Base-by-base conservation (phyloP, 1,284 basidiomycete species). In the Ceratorhiza oryzae-sativae region DNA sequence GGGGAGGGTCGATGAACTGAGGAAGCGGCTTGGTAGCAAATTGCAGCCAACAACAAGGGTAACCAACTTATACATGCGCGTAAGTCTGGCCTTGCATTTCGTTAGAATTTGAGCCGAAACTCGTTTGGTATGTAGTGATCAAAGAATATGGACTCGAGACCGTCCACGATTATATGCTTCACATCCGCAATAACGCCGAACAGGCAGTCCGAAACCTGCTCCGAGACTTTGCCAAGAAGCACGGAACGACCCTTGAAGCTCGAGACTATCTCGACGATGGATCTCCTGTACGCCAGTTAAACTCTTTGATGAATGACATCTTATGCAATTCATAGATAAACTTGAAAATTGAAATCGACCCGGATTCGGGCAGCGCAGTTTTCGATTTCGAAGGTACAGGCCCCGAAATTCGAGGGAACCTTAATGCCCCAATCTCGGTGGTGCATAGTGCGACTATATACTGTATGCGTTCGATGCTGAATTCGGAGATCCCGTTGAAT, bases 1-100 rank as follows among this genome's bases (percentile, higher is more conserved):
- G 53, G 1, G 9, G n/a, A 4, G 5, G 15, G 27, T 55, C 30
- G 30, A n/a, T n/a, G n/a, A 32, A 36, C 25, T 55, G 32, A 55
- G 32, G 36, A 39, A 39, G 60, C 49, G 36, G 32, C 25, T 51
- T 45, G 32, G n/a, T 72, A 92, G 87, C 95, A 97, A 90, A 92
- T 98, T 73, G 94, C 95, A 0, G 96, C 97, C 18, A 98, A 97
- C 79, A 89, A 97, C 80, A 98, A 97, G 82, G 96, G 95, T 15
- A 89, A 92, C 30, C 90, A 92, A 75, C 84, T 95, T 8, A 87
- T 95, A 71, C 89, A 89, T 77, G 87, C 89, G 51, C 87, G 90
- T 92, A 73, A 58, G 80, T 75, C 27, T 45, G 27, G n/a, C 42
- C n/a, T 12, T 62, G 27, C 20, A n/a, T n/a, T n/a, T n/a, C n/a